Evolutionary conservation across 306 rosid genomes (phyloP).

Genomic region (Quercus engelmannii): DNA sequence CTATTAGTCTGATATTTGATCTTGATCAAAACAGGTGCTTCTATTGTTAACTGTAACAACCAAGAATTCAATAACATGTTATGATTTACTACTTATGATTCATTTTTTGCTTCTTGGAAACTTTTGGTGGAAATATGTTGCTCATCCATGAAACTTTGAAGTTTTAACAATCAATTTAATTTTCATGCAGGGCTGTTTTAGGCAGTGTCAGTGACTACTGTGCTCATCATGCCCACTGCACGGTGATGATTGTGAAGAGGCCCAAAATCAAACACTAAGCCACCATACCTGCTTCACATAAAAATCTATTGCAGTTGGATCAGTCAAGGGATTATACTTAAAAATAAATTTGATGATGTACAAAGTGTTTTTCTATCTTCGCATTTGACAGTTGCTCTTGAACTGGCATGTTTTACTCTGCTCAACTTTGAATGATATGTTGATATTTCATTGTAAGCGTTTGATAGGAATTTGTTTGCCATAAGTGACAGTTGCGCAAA

Average conservation of each 20-base stretch:
- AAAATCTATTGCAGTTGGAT: not conserved
- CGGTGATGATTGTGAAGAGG: conserved; percentile 76
- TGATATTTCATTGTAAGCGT: not conserved
- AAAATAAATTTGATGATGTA: not conserved
- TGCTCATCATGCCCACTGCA: conserved; percentile 75
- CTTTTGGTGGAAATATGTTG: too few species aligned
- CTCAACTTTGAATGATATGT: too few species aligned
- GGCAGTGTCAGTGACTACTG: conserved; percentile 89
- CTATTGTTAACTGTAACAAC: not conserved
- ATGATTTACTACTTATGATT: too few species aligned
- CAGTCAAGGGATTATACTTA: not conserved
- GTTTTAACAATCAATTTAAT: not conserved
- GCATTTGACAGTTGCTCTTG: too few species aligned
- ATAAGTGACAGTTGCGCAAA: too few species aligned
- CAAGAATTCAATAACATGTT: too few species aligned
- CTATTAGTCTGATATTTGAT: not conserved
- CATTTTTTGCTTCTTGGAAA: too few species aligned
- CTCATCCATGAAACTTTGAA: too few species aligned
- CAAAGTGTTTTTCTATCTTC: not conserved
- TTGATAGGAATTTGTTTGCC: too few species aligned
- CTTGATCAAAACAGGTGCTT: not conserved
- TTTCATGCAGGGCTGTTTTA: conserved; percentile 58
- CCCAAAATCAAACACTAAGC: conserved; percentile 50
- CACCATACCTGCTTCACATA: not conserved
- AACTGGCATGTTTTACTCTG: too few species aligned